These are phyloP conservation scores for Apium graveolens DNA, from an alignment of 129 eudicot genomes.

Conservation along the genomic window DNA sequence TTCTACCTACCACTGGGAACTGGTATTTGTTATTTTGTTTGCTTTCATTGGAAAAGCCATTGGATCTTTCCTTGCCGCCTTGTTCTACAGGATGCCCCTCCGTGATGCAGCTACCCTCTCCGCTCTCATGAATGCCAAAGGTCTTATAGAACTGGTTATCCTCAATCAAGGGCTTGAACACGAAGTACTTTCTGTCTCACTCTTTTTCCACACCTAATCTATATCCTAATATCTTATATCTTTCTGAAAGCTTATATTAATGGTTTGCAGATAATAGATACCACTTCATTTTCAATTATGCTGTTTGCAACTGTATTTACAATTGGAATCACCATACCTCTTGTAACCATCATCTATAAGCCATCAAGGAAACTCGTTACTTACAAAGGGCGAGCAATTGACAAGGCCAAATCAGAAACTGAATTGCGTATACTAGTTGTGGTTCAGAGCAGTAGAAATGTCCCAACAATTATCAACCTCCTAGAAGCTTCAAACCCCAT, in stretches of 20 bases:
- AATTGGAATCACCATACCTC: conserved; percentile 15
- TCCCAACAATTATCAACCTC: conserved; percentile 20
- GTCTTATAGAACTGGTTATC: conserved; percentile 14
- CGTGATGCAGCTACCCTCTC: conserved; percentile 19
- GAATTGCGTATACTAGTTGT: conserved; percentile 15
- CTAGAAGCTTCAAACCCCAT: conserved; percentile 21
- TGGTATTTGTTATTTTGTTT: background rate
- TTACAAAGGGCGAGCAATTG: conserved; percentile 19
- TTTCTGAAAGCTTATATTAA: background rate
- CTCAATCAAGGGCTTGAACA: conserved; percentile 19
- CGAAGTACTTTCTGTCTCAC: conserved; percentile 17
- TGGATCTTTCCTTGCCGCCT: conserved; percentile 17
- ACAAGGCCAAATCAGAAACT: conserved; percentile 7
- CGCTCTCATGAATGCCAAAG: conserved; percentile 28
- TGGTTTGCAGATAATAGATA: conserved; percentile 19
- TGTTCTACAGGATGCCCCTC: conserved; percentile 19
- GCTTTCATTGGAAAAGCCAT: conserved; percentile 18
- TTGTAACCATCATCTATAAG: conserved; percentile 17
- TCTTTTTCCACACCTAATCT: background rate
- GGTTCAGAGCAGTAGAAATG: conserved; percentile 21
- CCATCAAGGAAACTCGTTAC: conserved; percentile 7
- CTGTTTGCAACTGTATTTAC: conserved; percentile 7
- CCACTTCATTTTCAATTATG: conserved; percentile 12
- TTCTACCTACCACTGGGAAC: conserved; percentile 6
- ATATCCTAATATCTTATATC: background rate